Base-by-base conservation (phyloP, 2,329 filamentous ascomycete species). In the Penicillium sp. region DNA sequence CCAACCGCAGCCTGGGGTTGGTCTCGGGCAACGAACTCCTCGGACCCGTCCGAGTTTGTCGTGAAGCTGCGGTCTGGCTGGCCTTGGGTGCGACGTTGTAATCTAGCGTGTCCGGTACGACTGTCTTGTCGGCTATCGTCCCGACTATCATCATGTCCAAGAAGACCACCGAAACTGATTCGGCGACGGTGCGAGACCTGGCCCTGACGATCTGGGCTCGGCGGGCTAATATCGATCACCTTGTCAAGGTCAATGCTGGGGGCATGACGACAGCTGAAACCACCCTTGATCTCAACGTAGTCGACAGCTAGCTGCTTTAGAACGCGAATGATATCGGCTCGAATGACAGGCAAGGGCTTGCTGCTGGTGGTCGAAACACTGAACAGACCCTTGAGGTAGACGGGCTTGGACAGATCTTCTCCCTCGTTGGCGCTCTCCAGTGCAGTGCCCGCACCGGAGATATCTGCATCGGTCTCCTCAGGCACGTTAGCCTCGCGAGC, bases 331-430 rank as follows among this genome's bases (percentile, higher is more conserved):
- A 99, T 90, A 68, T 99, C 94, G 6, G 85, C 79, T 32, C 93
- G 86, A 56, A 99, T 99, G 52, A 91, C 85, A 1, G 86, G 79
- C 9, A 97, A 84, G 1, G 93, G 90, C 68, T 95, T 96, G 67
- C 87, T 94, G 51, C 91, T 97, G 6, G 94, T 99, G 0, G 94
- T 99, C 3, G 91, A 95, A 47, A 97, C 94, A 65, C 93, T 97
- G 76, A 99, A 97, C 15, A 99, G 80, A 4, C 94, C 94, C 73
- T 97, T 99, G 51, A 99, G 83, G 70, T 89, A 97, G 3, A 97
- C 94, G 0, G 94, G 94, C 70, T 96, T 97, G 12, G 74, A 74
- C 46, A 93, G 87, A 54, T 93, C 84, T 60, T 95, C 91, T 4
- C 88, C 86, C 40, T 75, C 71, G 29, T 75, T 76, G 10, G 72